Base-by-base conservation (phyloP, 805 yeast genomes). In the Wickerhamiella allomyrinae region DNA sequence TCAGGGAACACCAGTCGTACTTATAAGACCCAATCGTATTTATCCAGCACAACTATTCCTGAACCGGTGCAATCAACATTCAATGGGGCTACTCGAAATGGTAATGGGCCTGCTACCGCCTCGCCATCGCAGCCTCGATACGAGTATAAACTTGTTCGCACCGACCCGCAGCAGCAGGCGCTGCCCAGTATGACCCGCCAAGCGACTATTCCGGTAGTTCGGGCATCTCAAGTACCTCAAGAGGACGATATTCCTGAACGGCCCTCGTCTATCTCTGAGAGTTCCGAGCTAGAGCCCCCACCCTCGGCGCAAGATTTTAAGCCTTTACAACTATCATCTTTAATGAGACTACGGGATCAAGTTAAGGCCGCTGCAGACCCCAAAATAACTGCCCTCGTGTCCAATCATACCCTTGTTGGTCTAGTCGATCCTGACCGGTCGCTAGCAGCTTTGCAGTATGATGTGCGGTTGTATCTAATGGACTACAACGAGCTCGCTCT, bases 381-480 rank as follows among this genome's bases (percentile, higher is more conserved):
- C n/a, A 68, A 69, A 5, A 59, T 89, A 20, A 78, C 94, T 0
- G 70, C 74, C 34, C 59, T 84, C 2, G 76, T 89, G 58, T 69
- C 79, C 7, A 74, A 80, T 42, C 72, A 79, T 39, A 73, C 79
- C 0, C 83, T 70, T 54, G 79, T 91, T 7, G 98, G 98, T 0
- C 61, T 89, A 3, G 87, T 83, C 2, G 97, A 89, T 56, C 70
- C 71, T 9, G 55, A 60, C 10, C 70, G 74, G 46, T 63, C 96
- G 35, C 63, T 89, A 17, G 77, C 81, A 11, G 80, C 94, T n/a
- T 66, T 89, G 35, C 98, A 91, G 57, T 72, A 77, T 55, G 95
- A 79, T 51, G 79, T 86, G 7, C 75, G 76, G 44, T 63, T 91
- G 11, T 79, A 71, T 55, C 60, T 91, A 20, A 75, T 89, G 15